Evolutionary conservation across 805 yeast species (phyloP).

Genomic region (Starmerella scarabaei): DNA sequence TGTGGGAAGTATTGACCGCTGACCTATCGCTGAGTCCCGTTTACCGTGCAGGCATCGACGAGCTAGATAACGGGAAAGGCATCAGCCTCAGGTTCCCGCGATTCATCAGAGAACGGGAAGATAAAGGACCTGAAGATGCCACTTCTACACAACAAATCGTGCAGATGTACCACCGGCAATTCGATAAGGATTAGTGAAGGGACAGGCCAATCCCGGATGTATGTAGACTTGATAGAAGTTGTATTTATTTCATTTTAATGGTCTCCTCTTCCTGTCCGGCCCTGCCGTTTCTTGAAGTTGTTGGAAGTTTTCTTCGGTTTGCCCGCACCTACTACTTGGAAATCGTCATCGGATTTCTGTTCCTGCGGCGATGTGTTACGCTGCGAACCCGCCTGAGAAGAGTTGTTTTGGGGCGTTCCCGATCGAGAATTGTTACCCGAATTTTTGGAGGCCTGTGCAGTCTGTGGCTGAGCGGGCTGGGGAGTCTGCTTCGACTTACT

Average conservation of each 20-base stretch:
- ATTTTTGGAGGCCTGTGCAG: too few species aligned
- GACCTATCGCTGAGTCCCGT: conserved; percentile 80
- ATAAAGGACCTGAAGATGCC: conserved; percentile 73
- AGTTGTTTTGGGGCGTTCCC: too few species aligned
- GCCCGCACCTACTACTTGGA: not conserved
- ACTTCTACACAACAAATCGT: conserved; percentile 73
- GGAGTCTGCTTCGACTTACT: too few species aligned
- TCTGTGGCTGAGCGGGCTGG: too few species aligned
- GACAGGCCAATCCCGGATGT: too few species aligned
- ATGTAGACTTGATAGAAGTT: too few species aligned
- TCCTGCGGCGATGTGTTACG: too few species aligned
- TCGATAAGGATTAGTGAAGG: conserved; percentile 1
- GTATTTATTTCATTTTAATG: not conserved
- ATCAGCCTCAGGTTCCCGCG: conserved; percentile 82
- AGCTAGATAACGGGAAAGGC: conserved; percentile 55
- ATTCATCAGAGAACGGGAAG: conserved; percentile 71
- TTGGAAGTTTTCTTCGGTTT: not conserved
- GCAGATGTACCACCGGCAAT: conserved; percentile 68
- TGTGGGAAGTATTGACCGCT: conserved; percentile 85
- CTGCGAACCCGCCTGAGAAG: too few species aligned
- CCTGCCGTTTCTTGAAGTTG: not conserved
- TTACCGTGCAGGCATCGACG: conserved; percentile 68
- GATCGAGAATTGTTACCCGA: too few species aligned
- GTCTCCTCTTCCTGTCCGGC: not conserved
- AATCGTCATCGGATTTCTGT: not conserved